phyloP scores from a whole-genome alignment of 2,329 filamentous ascomycete species.

The Albifimbria verrucaria region DNA sequence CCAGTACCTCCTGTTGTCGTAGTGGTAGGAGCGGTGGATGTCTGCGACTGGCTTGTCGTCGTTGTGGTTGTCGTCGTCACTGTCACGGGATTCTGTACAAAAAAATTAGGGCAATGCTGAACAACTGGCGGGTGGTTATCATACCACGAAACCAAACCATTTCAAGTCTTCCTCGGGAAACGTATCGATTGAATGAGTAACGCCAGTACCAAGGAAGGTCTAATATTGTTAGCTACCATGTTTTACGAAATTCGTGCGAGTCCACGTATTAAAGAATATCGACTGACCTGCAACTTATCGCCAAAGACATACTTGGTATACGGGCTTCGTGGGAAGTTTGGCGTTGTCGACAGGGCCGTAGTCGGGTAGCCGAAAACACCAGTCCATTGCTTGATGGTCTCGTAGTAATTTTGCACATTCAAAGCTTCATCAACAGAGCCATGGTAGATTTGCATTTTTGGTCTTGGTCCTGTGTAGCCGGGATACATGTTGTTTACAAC shows the following conservation, averaged over 20 bases:
- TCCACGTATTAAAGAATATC: too few relatives aligned
- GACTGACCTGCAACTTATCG: conserved; percentile 21
- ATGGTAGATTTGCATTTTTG: conserved; percentile 59
- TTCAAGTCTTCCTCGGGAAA: conserved; percentile 15
- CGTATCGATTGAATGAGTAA: conserved; percentile 14
- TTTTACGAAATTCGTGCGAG: too few relatives aligned
- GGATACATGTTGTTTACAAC: conserved; percentile 45
- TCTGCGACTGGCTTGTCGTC: neutral
- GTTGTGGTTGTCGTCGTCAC: neutral
- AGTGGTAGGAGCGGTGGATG: neutral
- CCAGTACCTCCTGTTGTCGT: conserved; percentile 6
- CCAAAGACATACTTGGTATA: conserved; percentile 39
- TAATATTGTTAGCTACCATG: neutral
- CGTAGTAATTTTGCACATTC: conserved; percentile 51
- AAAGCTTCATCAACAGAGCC: conserved; percentile 49
- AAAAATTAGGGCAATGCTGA: neutral
- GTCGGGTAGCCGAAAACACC: conserved; percentile 42
- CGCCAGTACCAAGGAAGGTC: conserved; percentile 14
- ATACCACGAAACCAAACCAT: conserved; percentile 15
- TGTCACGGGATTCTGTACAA: neutral
- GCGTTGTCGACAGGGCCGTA: conserved; percentile 22
- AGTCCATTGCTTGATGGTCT: conserved; percentile 56
- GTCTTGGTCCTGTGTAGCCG: conserved; percentile 43
- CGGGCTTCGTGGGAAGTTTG: conserved; percentile 31
- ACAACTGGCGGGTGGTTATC: neutral